Percentiles rank a stretch among this genome's conserved stretches.
These are phyloP conservation scores for Nicotiana paniculata DNA, from an alignment of 257 asterid genomes.

Conservation along the genomic window DNA sequence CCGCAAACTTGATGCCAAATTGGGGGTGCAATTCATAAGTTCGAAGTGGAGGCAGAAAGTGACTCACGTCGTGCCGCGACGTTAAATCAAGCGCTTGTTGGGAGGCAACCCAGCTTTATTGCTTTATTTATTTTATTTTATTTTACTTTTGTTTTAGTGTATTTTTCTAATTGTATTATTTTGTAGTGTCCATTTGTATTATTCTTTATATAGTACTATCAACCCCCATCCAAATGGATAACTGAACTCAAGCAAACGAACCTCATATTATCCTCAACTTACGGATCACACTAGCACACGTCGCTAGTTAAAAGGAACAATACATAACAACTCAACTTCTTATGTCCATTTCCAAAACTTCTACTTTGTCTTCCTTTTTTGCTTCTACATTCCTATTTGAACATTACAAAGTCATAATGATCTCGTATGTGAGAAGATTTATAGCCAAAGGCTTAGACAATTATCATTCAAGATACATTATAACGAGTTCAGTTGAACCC, in stretches of 20 bases:
- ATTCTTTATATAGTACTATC: too few relatives aligned
- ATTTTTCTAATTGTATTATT: too few relatives aligned
- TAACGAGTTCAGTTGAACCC: not conserved
- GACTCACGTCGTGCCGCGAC: too few relatives aligned
- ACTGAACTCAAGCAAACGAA: not conserved
- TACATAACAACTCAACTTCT: not conserved
- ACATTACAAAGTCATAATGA: not conserved
- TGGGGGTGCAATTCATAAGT: too few relatives aligned
- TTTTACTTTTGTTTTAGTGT: too few relatives aligned
- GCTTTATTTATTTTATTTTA: too few relatives aligned
- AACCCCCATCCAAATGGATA: not conserved
- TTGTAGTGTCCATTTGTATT: too few relatives aligned
- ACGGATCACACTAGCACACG: not conserved
- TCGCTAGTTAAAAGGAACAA: not conserved
- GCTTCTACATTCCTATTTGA: not conserved
- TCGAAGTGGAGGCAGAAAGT: too few relatives aligned
- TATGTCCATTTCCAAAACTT: not conserved
- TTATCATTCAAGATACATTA: not conserved
- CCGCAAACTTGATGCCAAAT: too few relatives aligned
- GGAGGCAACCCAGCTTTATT: too few relatives aligned
- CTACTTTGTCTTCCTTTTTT: not conserved
- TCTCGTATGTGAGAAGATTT: not conserved
- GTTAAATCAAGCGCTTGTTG: too few relatives aligned
- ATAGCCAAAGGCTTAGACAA: conserved; percentile 5
- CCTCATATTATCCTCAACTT: not conserved